Conservation (phyloP, 805 yeast species). For the Ogataea henricii region DNA sequence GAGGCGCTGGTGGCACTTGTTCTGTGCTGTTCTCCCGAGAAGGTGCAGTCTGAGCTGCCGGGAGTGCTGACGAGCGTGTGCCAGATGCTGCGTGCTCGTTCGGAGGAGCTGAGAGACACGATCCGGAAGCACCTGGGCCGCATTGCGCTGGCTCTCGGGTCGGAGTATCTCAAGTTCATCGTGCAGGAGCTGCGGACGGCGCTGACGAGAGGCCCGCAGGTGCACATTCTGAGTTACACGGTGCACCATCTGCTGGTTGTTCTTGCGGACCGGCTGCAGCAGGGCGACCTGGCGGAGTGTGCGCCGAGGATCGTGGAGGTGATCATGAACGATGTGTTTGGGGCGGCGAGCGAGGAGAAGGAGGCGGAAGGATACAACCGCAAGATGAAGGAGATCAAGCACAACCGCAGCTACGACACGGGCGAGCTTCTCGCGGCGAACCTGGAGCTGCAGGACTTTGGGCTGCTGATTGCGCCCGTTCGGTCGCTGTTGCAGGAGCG, state of each 20-base stretch:
- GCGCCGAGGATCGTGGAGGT: conserved; percentile 62
- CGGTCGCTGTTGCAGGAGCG: conserved; percentile 63
- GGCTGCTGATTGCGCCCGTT: conserved; percentile 65
- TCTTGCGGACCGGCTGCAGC: conserved; percentile 43
- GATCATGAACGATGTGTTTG: conserved; percentile 91
- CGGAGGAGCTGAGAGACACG: conserved; percentile 86
- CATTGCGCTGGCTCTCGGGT: conserved; percentile 66
- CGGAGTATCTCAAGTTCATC: conserved; percentile 71
- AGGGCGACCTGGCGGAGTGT: conserved; percentile 75
- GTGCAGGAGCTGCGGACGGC: conserved; percentile 78
- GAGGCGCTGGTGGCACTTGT: conserved; percentile 75
- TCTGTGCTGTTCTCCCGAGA: conserved; percentile 59
- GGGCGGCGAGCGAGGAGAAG: conserved; percentile 89
- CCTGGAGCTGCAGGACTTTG: conserved; percentile 59
- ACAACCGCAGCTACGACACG: conserved; percentile 83
- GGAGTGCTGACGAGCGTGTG: conserved; percentile 84
- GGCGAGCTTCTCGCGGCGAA: conserved; percentile 75
- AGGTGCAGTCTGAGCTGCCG: conserved; percentile 64
- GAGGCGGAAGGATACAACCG: conserved; percentile 90
- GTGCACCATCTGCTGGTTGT: conserved; percentile 70
- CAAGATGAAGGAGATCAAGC: conserved; percentile 87
- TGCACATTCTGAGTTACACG: conserved; percentile 89
- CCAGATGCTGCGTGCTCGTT: conserved; percentile 80
- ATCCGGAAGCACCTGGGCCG: conserved; percentile 74
- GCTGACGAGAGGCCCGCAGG: conserved; percentile 84